Conservation (phyloP, 805 yeast species). For the Nadsonia fulvescens region DNA sequence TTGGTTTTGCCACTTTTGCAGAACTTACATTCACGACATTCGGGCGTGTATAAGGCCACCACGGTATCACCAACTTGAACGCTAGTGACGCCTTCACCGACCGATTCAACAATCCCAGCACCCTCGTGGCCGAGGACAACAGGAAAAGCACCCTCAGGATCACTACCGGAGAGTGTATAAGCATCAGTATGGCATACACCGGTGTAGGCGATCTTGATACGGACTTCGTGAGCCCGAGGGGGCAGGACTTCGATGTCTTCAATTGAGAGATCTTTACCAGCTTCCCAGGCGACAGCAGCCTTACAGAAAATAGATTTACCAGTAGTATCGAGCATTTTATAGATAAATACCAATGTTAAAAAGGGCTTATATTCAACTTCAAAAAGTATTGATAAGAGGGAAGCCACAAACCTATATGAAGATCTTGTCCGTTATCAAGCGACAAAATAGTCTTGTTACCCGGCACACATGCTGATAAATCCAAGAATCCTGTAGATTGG, state of each 20-base stretch:
- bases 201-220: conserved; percentile 70
- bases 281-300: conserved; percentile 98
- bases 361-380: too few relatives aligned
- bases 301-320: conserved; percentile 48
- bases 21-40: conserved; percentile 87
- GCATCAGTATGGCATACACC: conserved; percentile 99
- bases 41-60: conserved; percentile 88
- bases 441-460: too few relatives aligned
- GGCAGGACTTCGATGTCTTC: conserved; percentile 85
- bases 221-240: conserved; percentile 93
- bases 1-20: conserved; percentile 92
- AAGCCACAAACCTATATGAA: too few relatives aligned
- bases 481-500: too few relatives aligned
- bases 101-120: conserved; percentile 88
- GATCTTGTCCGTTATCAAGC: too few relatives aligned
- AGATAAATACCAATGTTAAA: too few relatives aligned
- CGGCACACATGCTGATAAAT: too few relatives aligned
- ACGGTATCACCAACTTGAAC: conserved; percentile 92
- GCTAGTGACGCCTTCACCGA: conserved; percentile 84
- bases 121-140: conserved; percentile 93
- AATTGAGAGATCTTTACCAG: conserved; percentile 52
- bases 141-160: conserved; percentile 95
- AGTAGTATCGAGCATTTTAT: too few relatives aligned
- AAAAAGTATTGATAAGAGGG: too few relatives aligned
- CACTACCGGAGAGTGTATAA: conserved; percentile 82